Percentiles rank a stretch among this genome's conserved stretches.
phyloP scores from a whole-genome alignment of 208 protist species.

The Crithidia expoeki region DNA sequence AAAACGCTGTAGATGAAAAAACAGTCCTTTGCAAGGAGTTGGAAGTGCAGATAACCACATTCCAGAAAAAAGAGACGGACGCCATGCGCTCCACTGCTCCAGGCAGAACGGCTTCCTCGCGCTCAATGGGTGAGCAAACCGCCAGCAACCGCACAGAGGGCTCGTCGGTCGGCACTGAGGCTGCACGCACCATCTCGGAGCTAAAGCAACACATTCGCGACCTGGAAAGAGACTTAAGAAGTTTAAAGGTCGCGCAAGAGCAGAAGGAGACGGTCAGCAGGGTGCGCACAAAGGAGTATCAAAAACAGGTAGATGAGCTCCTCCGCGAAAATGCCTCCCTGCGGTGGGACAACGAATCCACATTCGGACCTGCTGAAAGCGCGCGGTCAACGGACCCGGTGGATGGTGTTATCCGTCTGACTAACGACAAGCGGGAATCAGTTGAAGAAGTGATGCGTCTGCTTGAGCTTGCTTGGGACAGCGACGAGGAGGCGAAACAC shows the following conservation, averaged over 20 bases:
- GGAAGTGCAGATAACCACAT: constrained; percentile 45
- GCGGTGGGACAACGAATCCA: constrained; percentile 5
- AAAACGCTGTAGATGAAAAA: constrained; percentile 43
- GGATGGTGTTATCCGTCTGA: constrained; percentile 40
- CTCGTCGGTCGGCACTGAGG: background rate
- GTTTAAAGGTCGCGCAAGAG: constrained; percentile 10
- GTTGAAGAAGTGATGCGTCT: constrained; percentile 79
- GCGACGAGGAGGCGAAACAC: constrained; percentile 53
- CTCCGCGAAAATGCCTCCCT: constrained; percentile 49
- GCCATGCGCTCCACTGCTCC: background rate
- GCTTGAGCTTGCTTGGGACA: constrained; percentile 70
- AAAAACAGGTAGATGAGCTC: constrained; percentile 55
- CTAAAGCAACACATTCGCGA: constrained; percentile 27
- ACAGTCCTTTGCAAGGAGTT: constrained; percentile 53
- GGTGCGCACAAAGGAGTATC: constrained; percentile 37
- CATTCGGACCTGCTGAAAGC: background rate
- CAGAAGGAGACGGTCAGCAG: constrained; percentile 38
- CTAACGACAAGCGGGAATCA: constrained; percentile 75
- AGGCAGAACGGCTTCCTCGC: constrained; percentile 5
- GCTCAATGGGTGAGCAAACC: constrained; percentile 14
- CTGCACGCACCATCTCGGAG: background rate
- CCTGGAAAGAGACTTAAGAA: constrained; percentile 30
- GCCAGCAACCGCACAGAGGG: background rate
- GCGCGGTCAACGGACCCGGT: background rate
- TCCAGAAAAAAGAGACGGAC: constrained; percentile 26